A percentile compares a stretch with the other conserved stretches of the same genome.
These are phyloP conservation scores for Suillus plorans DNA, from an alignment of 768 basidiomycete genomes.

Conservation along the genomic window DNA sequence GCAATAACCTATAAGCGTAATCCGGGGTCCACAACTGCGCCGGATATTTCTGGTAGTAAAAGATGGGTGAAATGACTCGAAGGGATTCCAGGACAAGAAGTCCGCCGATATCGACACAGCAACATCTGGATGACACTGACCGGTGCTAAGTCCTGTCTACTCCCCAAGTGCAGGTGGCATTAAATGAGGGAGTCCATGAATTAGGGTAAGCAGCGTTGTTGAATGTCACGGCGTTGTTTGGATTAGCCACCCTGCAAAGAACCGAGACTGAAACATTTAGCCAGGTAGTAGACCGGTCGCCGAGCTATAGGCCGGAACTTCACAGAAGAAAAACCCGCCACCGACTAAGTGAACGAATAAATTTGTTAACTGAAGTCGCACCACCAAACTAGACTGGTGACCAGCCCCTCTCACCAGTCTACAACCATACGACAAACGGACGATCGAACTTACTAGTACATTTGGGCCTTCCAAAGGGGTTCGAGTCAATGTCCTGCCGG, in stretches of 20 bases:
- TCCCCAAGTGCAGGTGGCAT: slow-evolving; percentile 70
- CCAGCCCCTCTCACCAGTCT: too few relatives aligned
- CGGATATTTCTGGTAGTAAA: slow-evolving; percentile 64
- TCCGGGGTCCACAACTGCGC: slow-evolving; percentile 51
- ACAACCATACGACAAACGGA: neutral
- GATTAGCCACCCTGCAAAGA: slow-evolving; percentile 56
- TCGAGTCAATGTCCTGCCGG: neutral
- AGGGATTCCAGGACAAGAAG: slow-evolving; percentile 71
- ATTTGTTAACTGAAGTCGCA: neutral
- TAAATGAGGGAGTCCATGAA: slow-evolving; percentile 77
- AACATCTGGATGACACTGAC: slow-evolving; percentile 31
- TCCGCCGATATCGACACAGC: slow-evolving; percentile 73
- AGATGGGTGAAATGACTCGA: slow-evolving; percentile 59
- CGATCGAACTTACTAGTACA: neutral
- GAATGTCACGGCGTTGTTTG: slow-evolving; percentile 57
- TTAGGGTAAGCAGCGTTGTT: slow-evolving; percentile 73
- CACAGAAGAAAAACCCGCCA: neutral
- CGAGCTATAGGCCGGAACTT: neutral
- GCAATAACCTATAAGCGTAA: slow-evolving; percentile 66
- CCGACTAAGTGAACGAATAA: too few relatives aligned
- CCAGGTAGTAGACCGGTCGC: neutral
- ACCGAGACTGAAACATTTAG: neutral
- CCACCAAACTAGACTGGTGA: too few relatives aligned
- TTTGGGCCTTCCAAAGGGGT: neutral
- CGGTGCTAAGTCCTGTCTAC: slow-evolving; percentile 54